Evolutionary conservation across 345 rosid species (phyloP).

Genomic region (Pelargonium nanum): DNA sequence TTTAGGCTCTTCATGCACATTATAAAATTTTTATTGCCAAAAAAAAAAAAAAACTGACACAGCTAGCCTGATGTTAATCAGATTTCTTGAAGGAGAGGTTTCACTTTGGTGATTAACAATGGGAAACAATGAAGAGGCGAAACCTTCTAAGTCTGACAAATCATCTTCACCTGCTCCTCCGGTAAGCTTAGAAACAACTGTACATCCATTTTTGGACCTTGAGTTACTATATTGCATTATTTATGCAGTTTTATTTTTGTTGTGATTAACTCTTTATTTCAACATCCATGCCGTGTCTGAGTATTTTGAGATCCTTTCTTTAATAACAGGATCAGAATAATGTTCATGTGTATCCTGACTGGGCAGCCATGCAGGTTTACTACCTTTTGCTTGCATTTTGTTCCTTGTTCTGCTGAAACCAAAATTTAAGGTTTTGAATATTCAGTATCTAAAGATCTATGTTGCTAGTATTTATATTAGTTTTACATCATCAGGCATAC

Average conservation of each 20-base stretch:
- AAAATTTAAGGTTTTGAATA: too few species aligned
- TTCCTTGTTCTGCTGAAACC: not conserved
- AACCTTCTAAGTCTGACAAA: conserved; percentile 50
- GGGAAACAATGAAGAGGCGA: conserved; percentile 74
- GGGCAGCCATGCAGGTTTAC: conserved; percentile 84
- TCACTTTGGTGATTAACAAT: conserved; percentile 27
- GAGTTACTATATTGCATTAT: too few species aligned
- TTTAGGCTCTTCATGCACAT: not conserved
- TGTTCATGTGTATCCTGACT: conserved; percentile 71
- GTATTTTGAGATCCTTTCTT: conserved; percentile 2
- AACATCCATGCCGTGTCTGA: not conserved
- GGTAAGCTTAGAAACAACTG: conserved; percentile 33
- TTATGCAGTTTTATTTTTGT: not conserved
- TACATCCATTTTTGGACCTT: not conserved
- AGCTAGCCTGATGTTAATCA: not conserved
- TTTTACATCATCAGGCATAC: conserved; percentile 49
- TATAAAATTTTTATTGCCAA: not conserved
- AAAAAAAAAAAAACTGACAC: not conserved
- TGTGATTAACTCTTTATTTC: not conserved
- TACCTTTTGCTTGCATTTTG: conserved; percentile 9
- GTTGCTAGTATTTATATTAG: conserved; percentile 1
- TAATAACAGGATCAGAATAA: conserved; percentile 60
- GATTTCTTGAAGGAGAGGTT: not conserved
- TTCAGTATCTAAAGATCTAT: too few species aligned
- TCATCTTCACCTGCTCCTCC: conserved; percentile 48